phyloP scores from a whole-genome alignment of 768 basidiomycete species.

The Chalciporus pseudorubinellus region DNA sequence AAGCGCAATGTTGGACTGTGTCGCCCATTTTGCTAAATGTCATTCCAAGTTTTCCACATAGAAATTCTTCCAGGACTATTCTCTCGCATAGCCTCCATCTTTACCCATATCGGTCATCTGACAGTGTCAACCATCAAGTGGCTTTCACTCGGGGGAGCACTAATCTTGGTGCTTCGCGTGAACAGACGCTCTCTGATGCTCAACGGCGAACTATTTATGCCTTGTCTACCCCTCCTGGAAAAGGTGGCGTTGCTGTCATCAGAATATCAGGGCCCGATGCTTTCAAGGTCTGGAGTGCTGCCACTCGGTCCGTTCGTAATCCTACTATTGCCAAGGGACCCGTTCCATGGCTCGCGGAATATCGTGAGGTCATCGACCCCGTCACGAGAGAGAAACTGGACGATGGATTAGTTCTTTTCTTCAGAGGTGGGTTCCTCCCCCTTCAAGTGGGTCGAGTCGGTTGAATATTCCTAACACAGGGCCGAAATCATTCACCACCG shows the following conservation, averaged over 20 bases:
- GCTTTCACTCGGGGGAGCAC: background rate
- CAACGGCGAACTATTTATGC: conserved; percentile 83
- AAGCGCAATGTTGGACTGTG: conserved; percentile 1
- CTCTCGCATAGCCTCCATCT: conserved; percentile 17
- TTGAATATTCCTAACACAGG: conserved; percentile 39
- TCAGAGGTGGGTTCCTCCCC: conserved; percentile 52
- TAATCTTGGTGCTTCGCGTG: background rate
- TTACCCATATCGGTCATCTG: conserved; percentile 15
- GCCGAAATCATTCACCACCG: conserved; percentile 79
- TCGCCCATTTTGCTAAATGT: conserved; percentile 8
- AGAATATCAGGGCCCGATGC: conserved; percentile 81
- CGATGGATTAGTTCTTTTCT: conserved; percentile 79
- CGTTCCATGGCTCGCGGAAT: conserved; percentile 64
- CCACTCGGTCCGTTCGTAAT: conserved; percentile 44
- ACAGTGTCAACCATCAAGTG: background rate
- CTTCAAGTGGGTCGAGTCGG: background rate
- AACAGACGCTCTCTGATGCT: conserved; percentile 40
- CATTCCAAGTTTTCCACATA: conserved; percentile 18
- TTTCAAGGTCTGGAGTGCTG: conserved; percentile 53
- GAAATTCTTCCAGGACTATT: conserved; percentile 23
- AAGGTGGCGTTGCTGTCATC: conserved; percentile 79
- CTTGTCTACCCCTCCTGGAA: conserved; percentile 83
- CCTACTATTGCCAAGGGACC: conserved; percentile 32
- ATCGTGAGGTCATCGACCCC: conserved; percentile 68
- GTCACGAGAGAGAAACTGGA: conserved; percentile 62